phyloP scores from a whole-genome alignment of 192 early-diverging fungal genomes.

The Dimargaris xerosporica region DNA sequence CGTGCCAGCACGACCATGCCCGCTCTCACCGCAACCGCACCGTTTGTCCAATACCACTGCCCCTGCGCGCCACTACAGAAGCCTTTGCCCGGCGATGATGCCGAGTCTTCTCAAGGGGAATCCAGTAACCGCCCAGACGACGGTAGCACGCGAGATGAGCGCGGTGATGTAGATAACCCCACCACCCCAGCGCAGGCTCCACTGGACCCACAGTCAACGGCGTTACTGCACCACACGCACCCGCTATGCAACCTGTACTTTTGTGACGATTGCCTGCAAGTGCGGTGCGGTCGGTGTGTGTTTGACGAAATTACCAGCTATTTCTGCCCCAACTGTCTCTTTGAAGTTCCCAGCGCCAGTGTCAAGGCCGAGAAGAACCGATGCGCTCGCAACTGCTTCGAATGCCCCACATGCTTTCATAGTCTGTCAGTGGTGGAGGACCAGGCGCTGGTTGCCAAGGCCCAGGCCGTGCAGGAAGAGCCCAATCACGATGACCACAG shows the following conservation, averaged over 20 bases:
- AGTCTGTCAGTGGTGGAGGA: constrained; percentile 59
- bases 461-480: no score
- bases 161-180: neutral
- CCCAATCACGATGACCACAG: neutral
- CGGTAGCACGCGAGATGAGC: neutral
- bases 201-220: no score
- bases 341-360: constrained; percentile 90
- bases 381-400: constrained; percentile 86
- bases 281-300: constrained; percentile 69
- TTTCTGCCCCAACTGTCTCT: constrained; percentile 93
- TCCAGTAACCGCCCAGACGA: neutral
- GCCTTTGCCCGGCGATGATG: neutral
- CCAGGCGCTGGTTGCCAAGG: constrained; percentile 11
- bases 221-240: constrained; percentile 17
- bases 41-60: constrained; percentile 10
- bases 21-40: no score
- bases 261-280: constrained; percentile 72
- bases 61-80: neutral
- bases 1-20: no score
- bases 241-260: constrained; percentile 63
- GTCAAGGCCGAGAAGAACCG: constrained; percentile 92
- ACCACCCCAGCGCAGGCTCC: no score
- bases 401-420: constrained; percentile 76
- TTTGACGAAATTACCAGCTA: constrained; percentile 75
- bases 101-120: neutral